Evolutionary conservation across 805 yeast genomes (phyloP), one percentile per base, ranked within the genome.

Genomic region (Saturnispora gosingensis): DNA sequence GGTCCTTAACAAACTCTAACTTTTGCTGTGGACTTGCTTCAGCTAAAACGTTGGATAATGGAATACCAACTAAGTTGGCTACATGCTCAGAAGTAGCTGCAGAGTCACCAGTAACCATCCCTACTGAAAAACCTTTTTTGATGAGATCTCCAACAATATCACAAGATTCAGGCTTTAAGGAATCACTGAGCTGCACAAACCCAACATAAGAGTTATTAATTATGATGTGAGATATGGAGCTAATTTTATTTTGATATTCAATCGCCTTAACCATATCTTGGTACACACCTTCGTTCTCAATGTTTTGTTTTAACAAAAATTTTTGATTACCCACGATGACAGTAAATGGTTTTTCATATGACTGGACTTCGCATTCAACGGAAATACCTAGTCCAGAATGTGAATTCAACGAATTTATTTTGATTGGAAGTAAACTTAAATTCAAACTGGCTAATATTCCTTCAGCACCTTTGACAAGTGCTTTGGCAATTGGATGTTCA

Each of bases 81-180:
- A 88, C 78, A 50, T 73, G 72, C 38, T 66, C 63, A 0, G 96
- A 93, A 2, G 85, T 80, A 24, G 68, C 69, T 5, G 63, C 64
- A 52, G 81, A 78, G 65, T 93, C 99, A 39, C 99, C 99, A 1
- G 96, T 88, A 2, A 93, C 86, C 80, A 93, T 81, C 7, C 88
- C 95, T 10, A 89, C 82, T 9, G 74, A 71, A 57, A 80, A 77
- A 0, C 84, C 83, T 44, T 71, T 68, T 1, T 62, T 58, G 47
- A 67, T 67, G 46, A 93, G 70, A 54, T 78, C 75, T 25, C 72
- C 67, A 15, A 93, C 70, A 0, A 88, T 83, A 2, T 72, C 74
- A 30, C 65, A 67, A 0, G 96, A 80, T 55, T 86, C 87, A 1
- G 75, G 70, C 56, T 87, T 85, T 20, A 89, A 60, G 11, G 75